Evolutionary conservation across 305 asterid species (phyloP).

Genomic region (Solanum hybrid): DNA sequence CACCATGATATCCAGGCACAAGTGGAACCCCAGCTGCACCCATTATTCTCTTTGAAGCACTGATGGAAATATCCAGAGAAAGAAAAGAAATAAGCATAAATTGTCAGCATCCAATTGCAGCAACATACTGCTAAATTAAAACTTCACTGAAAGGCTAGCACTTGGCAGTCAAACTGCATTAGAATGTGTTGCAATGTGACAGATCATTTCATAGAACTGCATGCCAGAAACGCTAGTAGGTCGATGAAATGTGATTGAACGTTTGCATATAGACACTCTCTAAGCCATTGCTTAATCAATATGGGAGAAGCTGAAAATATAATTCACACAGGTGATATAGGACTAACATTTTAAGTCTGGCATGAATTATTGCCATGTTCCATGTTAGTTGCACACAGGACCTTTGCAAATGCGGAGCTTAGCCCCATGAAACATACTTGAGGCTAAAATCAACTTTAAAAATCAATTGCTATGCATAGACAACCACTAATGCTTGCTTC

Average conservation of each 20-base stretch:
- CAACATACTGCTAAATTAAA: not conserved
- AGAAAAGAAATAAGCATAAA: not conserved
- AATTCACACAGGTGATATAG: not conserved
- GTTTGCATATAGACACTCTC: not conserved
- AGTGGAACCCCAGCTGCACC: conserved; percentile 99
- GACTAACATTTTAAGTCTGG: not conserved
- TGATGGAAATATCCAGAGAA: conserved; percentile 15
- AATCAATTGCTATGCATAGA: not conserved
- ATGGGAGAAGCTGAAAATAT: not conserved
- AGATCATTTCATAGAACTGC: not conserved
- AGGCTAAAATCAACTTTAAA: not conserved
- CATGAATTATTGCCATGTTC: not conserved
- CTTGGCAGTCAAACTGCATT: not conserved
- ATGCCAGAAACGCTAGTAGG: not conserved
- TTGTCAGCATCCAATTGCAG: conserved; percentile 1
- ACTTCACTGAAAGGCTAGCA: not conserved
- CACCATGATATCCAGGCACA: conserved; percentile 98
- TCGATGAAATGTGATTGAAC: not conserved
- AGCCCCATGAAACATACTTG: not conserved
- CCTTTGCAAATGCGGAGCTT: not conserved
- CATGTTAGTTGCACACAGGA: not conserved
- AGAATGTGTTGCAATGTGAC: not conserved
- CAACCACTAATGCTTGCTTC: not conserved
- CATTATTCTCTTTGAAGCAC: conserved; percentile 98
- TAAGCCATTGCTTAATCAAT: not conserved